Base-by-base conservation (phyloP, 2,329 filamentous ascomycete genomes). In the Microdochium trichocladiopsis region DNA sequence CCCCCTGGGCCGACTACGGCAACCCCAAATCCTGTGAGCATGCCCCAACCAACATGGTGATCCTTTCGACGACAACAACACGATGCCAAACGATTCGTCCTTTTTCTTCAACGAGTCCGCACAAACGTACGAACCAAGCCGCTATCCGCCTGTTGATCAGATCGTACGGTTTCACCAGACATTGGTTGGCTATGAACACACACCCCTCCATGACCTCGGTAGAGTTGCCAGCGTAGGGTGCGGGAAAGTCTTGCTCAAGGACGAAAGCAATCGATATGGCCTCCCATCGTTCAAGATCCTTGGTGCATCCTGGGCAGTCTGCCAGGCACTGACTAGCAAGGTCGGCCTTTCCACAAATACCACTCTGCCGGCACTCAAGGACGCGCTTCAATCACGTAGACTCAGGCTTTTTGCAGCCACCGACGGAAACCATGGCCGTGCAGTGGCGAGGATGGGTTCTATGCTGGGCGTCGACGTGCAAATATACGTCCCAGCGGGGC, bases 221-320 rank as follows among this genome's bases (percentile, higher is more conserved):
- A 57, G 89, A 1, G 83, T 86, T 0, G 58, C 69, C 5, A 73
- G 83, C 12, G 62, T 89, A 0, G 77, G 77, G 0, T 66, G 88
- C n/a, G 65, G 67, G 0, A 67, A 73, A 2, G 71, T 90, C 5
- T 74, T 83, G 49, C 60, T 90, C 57, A 91, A 91, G 63, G 80
- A 90, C 58, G 87, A 91, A 64, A 82, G 78, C 37, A 72, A 68
- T 47, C 77, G 87, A 5, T 78, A 88, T 25, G 82, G 82, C 0
- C 72, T 90, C 1, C 84, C 86, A 0, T 79, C 87, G 0, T 91
- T 90, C 73, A 92, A 92, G 65, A 86, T 90, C 36, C 76, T 90
- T 0, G 88, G 88, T 10, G 87, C 88, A 1, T 87, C 84, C 1
- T 91, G 86, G 86, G 86, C 80, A 0, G 75, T 78, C 4, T 84